Percentiles rank a stretch among this genome's conserved stretches.
Evolutionary conservation across 1,284 basidiomycete species (phyloP).

Genomic region (Spongispora temasekensis): DNA sequence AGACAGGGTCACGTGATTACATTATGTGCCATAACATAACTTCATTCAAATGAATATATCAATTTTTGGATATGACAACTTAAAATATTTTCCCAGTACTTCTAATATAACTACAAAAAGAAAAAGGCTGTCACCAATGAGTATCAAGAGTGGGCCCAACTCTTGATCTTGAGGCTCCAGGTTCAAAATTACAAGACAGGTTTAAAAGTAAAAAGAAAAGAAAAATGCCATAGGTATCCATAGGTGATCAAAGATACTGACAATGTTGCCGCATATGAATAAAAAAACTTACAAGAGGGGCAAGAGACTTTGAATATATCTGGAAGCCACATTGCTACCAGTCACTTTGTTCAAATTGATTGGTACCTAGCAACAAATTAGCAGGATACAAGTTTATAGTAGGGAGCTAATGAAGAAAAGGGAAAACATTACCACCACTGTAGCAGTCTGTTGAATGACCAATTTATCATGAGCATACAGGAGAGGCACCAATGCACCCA

Average conservation of each 20-base stretch:
- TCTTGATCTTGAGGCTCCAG: not conserved
- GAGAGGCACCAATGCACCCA: no score
- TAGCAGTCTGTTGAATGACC: not conserved
- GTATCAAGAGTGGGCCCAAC: not conserved
- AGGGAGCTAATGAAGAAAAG: not conserved
- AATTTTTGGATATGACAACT: not conserved
- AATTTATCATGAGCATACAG: not conserved
- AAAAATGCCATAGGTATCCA: not conserved
- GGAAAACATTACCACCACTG: not conserved
- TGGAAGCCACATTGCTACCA: no score
- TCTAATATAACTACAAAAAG: not conserved
- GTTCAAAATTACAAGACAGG: not conserved
- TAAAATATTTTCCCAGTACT: not conserved
- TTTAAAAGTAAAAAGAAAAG: not conserved
- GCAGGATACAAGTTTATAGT: no score
- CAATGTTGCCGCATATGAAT: not conserved
- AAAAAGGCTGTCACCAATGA: not conserved
- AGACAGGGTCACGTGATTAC: not conserved
- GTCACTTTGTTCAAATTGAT: no score
- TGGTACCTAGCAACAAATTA: not conserved
- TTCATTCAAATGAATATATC: not conserved
- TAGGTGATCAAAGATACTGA: not conserved
- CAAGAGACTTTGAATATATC: not conserved
- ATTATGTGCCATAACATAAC: not conserved
- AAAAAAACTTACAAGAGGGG: not conserved